These are phyloP conservation scores for Zelonia costaricensis DNA, from an alignment of 208 protist species.

Conservation along the genomic window DNA sequence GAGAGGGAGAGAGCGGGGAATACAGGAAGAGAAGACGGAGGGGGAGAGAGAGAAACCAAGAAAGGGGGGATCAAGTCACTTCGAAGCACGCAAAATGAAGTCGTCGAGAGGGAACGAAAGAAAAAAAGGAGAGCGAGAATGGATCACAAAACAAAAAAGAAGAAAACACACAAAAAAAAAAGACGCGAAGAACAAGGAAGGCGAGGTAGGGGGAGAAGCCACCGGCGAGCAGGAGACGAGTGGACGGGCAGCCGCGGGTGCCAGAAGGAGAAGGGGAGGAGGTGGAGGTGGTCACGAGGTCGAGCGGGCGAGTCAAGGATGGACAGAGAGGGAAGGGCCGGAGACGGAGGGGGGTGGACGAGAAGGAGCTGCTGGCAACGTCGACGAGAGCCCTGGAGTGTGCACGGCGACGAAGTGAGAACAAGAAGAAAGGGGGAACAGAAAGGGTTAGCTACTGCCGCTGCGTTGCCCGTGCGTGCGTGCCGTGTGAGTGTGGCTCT, in stretches of 20 bases:
- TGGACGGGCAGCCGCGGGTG: background rate
- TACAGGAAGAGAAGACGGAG: background rate
- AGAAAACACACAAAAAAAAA: constrained; percentile 5
- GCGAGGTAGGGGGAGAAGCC: background rate
- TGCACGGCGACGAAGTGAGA: background rate
- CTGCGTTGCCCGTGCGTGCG: too few species aligned
- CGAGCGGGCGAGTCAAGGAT: background rate
- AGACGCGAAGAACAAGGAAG: background rate
- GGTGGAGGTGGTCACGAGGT: background rate
- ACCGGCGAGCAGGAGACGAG: background rate
- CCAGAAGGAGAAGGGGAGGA: background rate
- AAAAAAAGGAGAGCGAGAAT: background rate
- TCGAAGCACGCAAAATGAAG: background rate
- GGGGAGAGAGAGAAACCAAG: background rate
- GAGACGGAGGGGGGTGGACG: background rate
- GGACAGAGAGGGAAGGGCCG: background rate
- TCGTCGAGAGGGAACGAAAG: background rate
- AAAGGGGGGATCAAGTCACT: background rate
- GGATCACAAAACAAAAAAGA: constrained; percentile 3
- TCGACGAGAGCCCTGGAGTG: background rate
- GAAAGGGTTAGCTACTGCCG: background rate
- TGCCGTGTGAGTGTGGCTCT: too few species aligned
- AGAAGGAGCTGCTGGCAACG: background rate
- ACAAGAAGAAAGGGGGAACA: background rate
- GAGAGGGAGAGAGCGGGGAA: too few species aligned